Evolutionary conservation across 176 grass and related monocot species (phyloP), one percentile per base, ranked within the genome.

Genomic region (Otatea glauca): DNA sequence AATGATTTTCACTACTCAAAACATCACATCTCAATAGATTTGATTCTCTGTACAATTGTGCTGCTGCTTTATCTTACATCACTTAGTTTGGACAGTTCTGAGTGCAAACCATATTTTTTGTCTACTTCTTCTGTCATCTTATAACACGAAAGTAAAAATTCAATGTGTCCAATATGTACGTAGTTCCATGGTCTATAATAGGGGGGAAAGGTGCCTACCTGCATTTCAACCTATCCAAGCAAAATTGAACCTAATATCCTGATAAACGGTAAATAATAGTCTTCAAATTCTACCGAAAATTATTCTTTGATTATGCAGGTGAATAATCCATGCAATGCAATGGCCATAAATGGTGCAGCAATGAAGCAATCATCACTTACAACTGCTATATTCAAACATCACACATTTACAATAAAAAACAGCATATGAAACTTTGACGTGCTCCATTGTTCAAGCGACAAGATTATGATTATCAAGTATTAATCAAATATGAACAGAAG

Each of bases 401-500:
- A 60, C 1, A 68, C 10, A 13, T 14, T 56, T 24, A 71, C 65
- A 75, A 58, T 41, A 0, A 47, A 29, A 59, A 89, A 80, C 8
- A 84, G 21, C 68, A 60, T 24, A 51, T 15, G 20, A 53, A 32
- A 65, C 8, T 8, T 47, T 21, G 29, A 41, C n/a, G 32, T 64
- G 21, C n/a, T 68, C 70, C 34, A 80, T 55, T 43, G 16, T 81
- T 79, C 60, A 81, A 60, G 15, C 13, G 23, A 76, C 25, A 66
- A 48, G 1, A 58, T 24, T 77, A 41, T 17, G 1, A 58, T 24
- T 77, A 41, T 17, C 25, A 63, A 61, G 35, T 43, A 21, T 39
- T 51, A 59, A 77, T 48, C 27, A 81, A 27, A 73, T 68, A 73
- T 69, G n/a, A 87, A 77, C 15, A 76, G 2, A 72, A 13, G 29